phyloP scores from a whole-genome alignment of 2,329 filamentous ascomycete genomes.

The Cladophialophora psammophila region DNA sequence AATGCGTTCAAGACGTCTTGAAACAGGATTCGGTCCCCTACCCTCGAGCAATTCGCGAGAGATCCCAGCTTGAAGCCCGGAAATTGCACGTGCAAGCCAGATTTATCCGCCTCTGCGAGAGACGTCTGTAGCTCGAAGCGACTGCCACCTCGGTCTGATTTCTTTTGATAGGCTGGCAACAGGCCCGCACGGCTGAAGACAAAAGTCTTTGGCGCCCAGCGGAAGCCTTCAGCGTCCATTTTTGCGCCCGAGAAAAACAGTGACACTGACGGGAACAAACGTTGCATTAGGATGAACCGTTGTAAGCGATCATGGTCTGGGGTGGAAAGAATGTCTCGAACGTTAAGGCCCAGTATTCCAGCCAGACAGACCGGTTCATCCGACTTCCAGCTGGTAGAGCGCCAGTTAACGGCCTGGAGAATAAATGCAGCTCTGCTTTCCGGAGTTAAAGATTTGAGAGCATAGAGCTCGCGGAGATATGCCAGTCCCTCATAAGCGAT shows the following conservation, averaged over 20 bases:
- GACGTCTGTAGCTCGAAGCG: constrained; percentile 4
- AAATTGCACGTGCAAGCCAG: not conserved
- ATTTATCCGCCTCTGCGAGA: not conserved
- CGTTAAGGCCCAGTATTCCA: not conserved
- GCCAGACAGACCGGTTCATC: constrained; percentile 12
- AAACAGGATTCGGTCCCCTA: not conserved
- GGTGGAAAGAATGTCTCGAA: not conserved
- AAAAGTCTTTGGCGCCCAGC: constrained; percentile 7
- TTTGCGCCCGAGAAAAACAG: constrained; percentile 10
- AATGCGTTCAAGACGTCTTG: not conserved
- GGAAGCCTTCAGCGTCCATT: constrained; percentile 6
- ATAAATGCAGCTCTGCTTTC: not conserved
- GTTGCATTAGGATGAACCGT: not conserved
- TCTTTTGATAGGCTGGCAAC: not conserved
- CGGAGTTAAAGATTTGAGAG: not conserved
- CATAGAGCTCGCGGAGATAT: constrained; percentile 16
- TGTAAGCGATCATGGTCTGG: not conserved
- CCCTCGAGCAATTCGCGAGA: not conserved
- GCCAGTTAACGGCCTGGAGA: constrained; percentile 12
- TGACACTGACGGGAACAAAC: not conserved
- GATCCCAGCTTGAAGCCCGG: not conserved
- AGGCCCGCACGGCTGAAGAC: constrained; percentile 8
- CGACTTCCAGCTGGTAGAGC: constrained; percentile 6
- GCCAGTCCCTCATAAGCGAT: constrained; percentile 1
- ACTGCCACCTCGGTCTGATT: not conserved